Base-by-base conservation (phyloP, 176 grass and related monocot species). In the Secale cereale region DNA sequence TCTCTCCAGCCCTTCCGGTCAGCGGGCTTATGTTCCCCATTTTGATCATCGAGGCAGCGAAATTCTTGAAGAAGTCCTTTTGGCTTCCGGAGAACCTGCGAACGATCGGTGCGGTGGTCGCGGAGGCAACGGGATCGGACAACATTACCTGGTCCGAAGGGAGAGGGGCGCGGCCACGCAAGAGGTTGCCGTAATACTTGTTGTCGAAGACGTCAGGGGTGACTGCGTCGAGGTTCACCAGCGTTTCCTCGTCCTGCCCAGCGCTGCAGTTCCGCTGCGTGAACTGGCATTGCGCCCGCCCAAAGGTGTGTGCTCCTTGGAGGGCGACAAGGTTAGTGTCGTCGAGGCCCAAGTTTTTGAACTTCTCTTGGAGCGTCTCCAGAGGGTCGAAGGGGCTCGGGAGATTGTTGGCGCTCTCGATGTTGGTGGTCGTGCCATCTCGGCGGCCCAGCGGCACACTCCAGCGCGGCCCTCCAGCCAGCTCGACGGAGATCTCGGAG, bases 11-110 rank as follows among this genome's bases (percentile, higher is more conserved):
- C 14, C 4, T 84, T 54, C 87, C 84, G 5, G 84, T 89, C 14
- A 92, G 8, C 16, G 87, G 60, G 73, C 46, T 28, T 29, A 92
- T 89, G 59, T 90, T 89, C 16, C 91, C 87, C 91, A 94, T 94
- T 20, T 90, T 94, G 73, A 90, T 77, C 88, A 94, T 94, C 0
- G 86, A 88, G 28, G 29, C 4, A 0, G 63, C 79, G 43, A 94
- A 94, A 52, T 26, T 86, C 1, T 76, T 19, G 45, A 94, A 94
- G 59, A 94, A 90, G 30, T n/a, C 22, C 29, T 23, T 43, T 82
- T 94, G 78, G 57, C 22, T 86, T 16, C 32, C 33, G 0, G 91
- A 86, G 23, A 79, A 94, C 17, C 26, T 72, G 27, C 20, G 78
- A 6, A 88, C 86, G 2, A 73, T 32, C 0, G 74, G 45, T 0